These are phyloP conservation scores for Alternaria arborescens DNA, from an alignment of 2,329 filamentous ascomycete species.

Conservation along the genomic window DNA sequence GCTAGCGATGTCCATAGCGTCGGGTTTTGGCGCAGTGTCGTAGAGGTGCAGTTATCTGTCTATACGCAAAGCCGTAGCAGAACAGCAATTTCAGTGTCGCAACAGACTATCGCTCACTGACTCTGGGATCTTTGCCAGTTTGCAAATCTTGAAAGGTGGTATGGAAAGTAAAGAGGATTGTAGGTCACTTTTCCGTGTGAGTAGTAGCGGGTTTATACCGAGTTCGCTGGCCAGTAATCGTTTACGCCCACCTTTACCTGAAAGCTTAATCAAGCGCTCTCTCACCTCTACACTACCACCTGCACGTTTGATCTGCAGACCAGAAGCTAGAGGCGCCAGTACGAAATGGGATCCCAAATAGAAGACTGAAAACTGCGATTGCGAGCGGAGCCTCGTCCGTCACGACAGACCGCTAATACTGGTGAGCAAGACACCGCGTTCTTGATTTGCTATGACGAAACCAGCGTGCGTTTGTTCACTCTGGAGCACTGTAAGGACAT, in stretches of 20 bases:
- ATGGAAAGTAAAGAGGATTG: not conserved
- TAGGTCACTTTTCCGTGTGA: not conserved
- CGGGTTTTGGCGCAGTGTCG: not conserved
- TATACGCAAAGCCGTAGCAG: not conserved
- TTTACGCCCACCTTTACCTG: constrained; percentile 9
- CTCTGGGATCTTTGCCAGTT: not conserved
- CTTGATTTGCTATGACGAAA: not conserved
- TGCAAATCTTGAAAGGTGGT: not conserved
- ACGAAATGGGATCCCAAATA: not conserved
- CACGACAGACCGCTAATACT: not conserved
- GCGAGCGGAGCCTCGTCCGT: not conserved
- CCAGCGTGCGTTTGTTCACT: not conserved
- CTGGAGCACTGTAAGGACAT: not conserved
- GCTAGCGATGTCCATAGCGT: not conserved
- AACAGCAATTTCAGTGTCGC: not conserved
- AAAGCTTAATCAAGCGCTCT: not conserved
- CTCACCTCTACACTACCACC: not conserved
- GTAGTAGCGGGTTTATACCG: not conserved
- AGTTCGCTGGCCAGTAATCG: not conserved
- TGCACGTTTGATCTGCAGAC: not conserved
- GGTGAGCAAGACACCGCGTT: not conserved
- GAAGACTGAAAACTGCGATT: not conserved
- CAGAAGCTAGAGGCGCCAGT: not conserved
- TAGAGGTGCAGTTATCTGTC: not conserved
- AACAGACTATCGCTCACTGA: not conserved